phyloP scores from a whole-genome alignment of 805 yeast species.

The Kuraishia cidri region DNA sequence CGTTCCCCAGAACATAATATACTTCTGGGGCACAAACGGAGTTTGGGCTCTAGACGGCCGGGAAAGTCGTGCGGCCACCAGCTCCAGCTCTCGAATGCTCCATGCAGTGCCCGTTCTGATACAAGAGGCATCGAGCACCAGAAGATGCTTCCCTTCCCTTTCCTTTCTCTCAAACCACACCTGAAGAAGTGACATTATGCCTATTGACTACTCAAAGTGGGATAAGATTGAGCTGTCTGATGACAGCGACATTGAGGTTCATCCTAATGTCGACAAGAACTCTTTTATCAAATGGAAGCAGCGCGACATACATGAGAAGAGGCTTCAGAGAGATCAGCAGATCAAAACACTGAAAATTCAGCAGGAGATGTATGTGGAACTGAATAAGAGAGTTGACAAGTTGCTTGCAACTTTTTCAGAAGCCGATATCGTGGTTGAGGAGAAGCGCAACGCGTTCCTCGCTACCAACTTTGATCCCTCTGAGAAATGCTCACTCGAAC shows the following conservation, averaged over 20 bases:
- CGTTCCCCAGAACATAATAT: too few relatives aligned
- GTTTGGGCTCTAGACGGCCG: too few relatives aligned
- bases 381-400: slow-evolving; percentile 66
- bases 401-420: slow-evolving; percentile 36
- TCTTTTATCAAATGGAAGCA: slow-evolving; percentile 96
- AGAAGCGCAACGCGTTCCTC: slow-evolving; percentile 30
- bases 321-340: slow-evolving; percentile 72
- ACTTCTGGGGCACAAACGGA: too few relatives aligned
- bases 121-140: too few relatives aligned
- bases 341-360: slow-evolving; percentile 71
- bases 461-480: slow-evolving; percentile 42
- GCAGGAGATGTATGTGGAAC: slow-evolving; percentile 67
- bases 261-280: slow-evolving; percentile 92
- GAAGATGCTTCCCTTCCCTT: too few relatives aligned
- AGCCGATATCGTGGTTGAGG: slow-evolving; percentile 23
- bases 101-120: too few relatives aligned
- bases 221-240: slow-evolving; percentile 93
- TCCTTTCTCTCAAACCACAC: too few relatives aligned
- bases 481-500: slow-evolving; percentile 40
- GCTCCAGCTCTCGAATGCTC: too few relatives aligned
- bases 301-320: slow-evolving; percentile 91
- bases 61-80: too few relatives aligned
- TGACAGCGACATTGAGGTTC: slow-evolving; percentile 95
- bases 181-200: too few relatives aligned
- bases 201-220: slow-evolving; percentile 94